phyloP scores from a whole-genome alignment of 116 monocot genomes.

The Dioscorea cayenensis region DNA sequence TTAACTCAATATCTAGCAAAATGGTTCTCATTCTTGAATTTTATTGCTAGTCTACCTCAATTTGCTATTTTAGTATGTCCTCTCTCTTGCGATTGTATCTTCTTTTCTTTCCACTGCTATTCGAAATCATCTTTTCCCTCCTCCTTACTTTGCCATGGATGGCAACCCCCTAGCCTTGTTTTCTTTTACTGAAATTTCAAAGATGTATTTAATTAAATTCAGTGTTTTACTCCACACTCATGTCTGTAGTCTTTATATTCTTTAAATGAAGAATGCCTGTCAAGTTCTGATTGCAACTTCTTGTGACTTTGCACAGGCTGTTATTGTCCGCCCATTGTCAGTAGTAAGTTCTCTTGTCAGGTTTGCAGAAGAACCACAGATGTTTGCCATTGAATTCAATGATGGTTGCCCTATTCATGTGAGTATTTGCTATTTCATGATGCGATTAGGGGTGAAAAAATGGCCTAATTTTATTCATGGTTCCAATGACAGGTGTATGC shows the following conservation, averaged over 20 bases:
- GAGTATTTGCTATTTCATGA: constrained; percentile 17
- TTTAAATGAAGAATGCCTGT: neutral
- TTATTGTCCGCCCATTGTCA: constrained; percentile 92
- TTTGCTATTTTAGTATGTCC: too few species aligned
- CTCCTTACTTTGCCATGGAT: too few species aligned
- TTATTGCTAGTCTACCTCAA: too few species aligned
- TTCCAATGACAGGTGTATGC: constrained; percentile 74
- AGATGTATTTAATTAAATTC: neutral
- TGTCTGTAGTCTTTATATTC: neutral
- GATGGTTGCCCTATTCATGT: constrained; percentile 98
- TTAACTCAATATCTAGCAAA: too few species aligned
- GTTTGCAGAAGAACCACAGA: constrained; percentile 97
- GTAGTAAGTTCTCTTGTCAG: constrained; percentile 88
- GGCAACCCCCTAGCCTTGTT: too few species aligned
- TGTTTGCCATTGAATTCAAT: constrained; percentile 98
- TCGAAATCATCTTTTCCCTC: too few species aligned
- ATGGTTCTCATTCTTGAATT: too few species aligned
- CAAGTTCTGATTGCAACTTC: neutral
- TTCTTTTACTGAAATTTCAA: neutral
- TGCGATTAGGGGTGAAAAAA: neutral
- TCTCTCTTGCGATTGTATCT: too few species aligned
- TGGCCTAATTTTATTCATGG: constrained; percentile 2
- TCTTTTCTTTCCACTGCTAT: too few species aligned
- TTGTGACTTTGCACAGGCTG: constrained; percentile 48
- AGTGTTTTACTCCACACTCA: neutral